Base-by-base conservation (phyloP, 805 yeast species). In the Jamesozyma gamospora region DNA sequence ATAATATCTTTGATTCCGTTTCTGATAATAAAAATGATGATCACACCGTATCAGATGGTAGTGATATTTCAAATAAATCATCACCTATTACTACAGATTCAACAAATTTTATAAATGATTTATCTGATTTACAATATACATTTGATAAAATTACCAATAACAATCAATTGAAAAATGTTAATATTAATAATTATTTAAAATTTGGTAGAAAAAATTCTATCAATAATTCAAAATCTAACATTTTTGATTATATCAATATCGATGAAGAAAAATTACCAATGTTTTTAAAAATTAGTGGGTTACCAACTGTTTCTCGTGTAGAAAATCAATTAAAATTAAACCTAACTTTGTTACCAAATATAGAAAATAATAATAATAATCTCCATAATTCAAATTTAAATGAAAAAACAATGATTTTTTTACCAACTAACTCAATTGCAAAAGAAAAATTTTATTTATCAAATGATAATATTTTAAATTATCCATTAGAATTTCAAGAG, bases 251-350 rank as follows among this genome's bases (percentile, higher is more conserved):
- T 35, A 34, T 61, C 10, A 54, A 49, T 13, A 45, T 56, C 18
- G 58, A 57, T 34, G 51, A 49, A 11, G 37, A 46, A 6, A 33
- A 48, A 2, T 41, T 65, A 34, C 70, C 70, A 2, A 77, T 72
- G 52, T 63, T 67, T 38, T 49, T 82, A 37, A 58, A 63, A 21
- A 65, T 88, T 1, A 58, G 66, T 8, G 80, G 77, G 37, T 66
- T 88, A 32, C 96, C 96, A 1, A 64, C 72, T 4, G 77, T 77
- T 50, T 85, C 95, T 13, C 73, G 97, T 45, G 97, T 90, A 7
- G 96, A 90, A 62, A 90, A 96, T 5, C 97, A 90, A 62, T 86
- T 90, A 58, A 87, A 85, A 57, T 65, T 92, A 34, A 70, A 72
- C 32, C 62, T 37, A 16, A 37, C 30, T n/a, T 27, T 41, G 19